phyloP scores from a whole-genome alignment of 192 early-diverging fungal species.

The Backusella parvicylindrica region DNA sequence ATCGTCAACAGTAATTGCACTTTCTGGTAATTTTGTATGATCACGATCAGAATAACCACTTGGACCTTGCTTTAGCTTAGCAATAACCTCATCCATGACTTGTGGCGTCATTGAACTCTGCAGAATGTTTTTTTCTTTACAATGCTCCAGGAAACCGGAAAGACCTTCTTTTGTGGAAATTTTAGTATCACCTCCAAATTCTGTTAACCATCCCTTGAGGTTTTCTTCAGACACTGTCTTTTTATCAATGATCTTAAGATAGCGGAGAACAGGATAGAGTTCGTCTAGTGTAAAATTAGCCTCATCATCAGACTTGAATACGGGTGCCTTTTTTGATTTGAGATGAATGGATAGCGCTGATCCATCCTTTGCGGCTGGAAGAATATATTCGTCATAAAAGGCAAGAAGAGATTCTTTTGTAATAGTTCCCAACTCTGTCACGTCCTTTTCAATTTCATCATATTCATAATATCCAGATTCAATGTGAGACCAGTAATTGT shows the following conservation, averaged over 20 bases:
- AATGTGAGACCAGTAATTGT: conserved; percentile 67
- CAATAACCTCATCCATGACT: not conserved
- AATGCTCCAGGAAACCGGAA: not conserved
- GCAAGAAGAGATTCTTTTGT: conserved; percentile 41
- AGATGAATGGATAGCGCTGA: conserved; percentile 45
- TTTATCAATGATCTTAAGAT: not conserved
- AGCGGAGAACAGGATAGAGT: not conserved
- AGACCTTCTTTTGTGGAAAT: not conserved
- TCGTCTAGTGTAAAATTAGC: not conserved
- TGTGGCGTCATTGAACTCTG: not conserved
- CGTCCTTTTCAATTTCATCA: conserved; percentile 19
- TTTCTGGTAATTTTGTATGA: conserved; percentile 31
- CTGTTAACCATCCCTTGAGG: not conserved
- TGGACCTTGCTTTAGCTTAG: conserved; percentile 1
- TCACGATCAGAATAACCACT: conserved; percentile 14
- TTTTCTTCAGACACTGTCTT: not conserved
- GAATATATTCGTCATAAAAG: conserved; percentile 58
- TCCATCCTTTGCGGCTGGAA: conserved; percentile 39
- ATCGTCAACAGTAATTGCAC: conserved; percentile 40
- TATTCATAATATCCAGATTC: conserved; percentile 58
- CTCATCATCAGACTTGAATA: not conserved
- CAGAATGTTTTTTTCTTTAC: not conserved
- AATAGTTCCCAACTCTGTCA: conserved; percentile 38
- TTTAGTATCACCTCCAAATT: not conserved
- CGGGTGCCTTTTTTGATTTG: conserved; percentile 32